Evolutionary conservation across 2,329 filamentous ascomycete genomes (phyloP), one percentile per base, ranked within the genome.

Genomic region (Colletotrichum falcatum): DNA sequence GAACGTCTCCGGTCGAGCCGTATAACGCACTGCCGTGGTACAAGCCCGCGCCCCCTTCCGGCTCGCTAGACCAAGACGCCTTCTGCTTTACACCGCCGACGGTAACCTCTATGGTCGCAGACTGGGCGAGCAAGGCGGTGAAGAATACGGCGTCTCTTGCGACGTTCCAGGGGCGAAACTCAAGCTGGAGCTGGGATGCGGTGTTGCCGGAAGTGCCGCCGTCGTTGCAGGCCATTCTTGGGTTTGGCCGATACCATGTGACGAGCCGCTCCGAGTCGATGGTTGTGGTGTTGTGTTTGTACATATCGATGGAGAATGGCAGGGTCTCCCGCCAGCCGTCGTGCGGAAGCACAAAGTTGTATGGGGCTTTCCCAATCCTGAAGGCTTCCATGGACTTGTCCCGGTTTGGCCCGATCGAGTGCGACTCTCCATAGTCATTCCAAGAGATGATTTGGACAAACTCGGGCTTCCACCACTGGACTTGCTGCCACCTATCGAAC

Each of bases 401-500:
- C 51, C 80, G 75, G 44, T 87, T 75, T 0, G 85, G 85, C 0
- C 83, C 84, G 28, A 87, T 80, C 72, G 88, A 87, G 73, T 88
- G 86, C 20, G 82, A 85, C 73, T 88, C 86, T 46, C 86, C 86
- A 55, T 85, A 88, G 74, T 89, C 80, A 60, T 82, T 82, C 79
- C 79, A 82, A 23, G 83, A 83, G 20, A 85, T 76, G 35, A 85
- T 82, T 74, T 82, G 79, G 5, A 88, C 76, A 65, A 86, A 6
- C 82, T 79, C 26, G 85, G 85, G 74, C 6, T 42, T 16, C 39
- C 14, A 76, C 73, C 9, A 86, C 51, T 82, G 75, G 1, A 86
- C 81, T 66, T 81, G 74, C 18, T 85, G 80, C 88, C 88, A 90
- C 33, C 89, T 85, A 66, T 88, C 80, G 69, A 84, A 85, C 85